Evolutionary conservation across 805 yeast species (phyloP).

Genomic region (Spathaspora arborariae): DNA sequence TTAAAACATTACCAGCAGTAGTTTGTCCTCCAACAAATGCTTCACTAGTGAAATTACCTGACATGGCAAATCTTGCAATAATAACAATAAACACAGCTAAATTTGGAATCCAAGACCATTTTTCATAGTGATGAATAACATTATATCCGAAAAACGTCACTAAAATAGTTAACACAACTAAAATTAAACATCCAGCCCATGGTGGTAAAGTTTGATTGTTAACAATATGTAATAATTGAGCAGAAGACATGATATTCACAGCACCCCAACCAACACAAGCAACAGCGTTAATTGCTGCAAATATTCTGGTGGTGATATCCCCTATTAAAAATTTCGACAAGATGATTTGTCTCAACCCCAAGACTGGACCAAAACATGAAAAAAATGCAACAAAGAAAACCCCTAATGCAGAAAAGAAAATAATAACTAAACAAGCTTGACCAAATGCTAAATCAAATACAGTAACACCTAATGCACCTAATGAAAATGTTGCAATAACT

Average conservation of each 20-base stretch:
- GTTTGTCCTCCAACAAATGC: conserved; percentile 48
- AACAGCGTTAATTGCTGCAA: conserved; percentile 70
- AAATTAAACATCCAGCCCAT: conserved; percentile 84
- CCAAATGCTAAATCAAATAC: conserved; percentile 70
- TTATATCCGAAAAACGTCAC: conserved; percentile 84
- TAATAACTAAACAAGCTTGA: conserved; percentile 60
- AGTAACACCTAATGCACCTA: conserved; percentile 63
- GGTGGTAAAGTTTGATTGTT: conserved; percentile 70
- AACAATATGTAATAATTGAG: conserved; percentile 75
- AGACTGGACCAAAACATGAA: conserved; percentile 76
- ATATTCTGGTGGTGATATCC: conserved; percentile 67
- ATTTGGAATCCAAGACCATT: conserved; percentile 87
- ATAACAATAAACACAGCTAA: conserved; percentile 68
- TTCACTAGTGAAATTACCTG: conserved; percentile 60
- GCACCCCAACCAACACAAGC: conserved; percentile 97
- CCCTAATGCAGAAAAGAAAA: conserved; percentile 75
- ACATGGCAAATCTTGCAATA: conserved; percentile 69
- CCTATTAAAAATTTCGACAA: conserved; percentile 78
- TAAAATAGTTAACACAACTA: conserved; percentile 62
- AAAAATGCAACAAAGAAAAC: conserved; percentile 76
- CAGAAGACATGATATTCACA: conserved; percentile 85
- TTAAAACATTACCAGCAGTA: conserved; percentile 72
- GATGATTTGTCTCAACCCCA: conserved; percentile 87
- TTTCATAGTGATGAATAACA: conserved; percentile 77
- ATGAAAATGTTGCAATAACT: conserved; percentile 77